phyloP scores from a whole-genome alignment of 306 rosid species.

The Cicer pinnatifidum region DNA sequence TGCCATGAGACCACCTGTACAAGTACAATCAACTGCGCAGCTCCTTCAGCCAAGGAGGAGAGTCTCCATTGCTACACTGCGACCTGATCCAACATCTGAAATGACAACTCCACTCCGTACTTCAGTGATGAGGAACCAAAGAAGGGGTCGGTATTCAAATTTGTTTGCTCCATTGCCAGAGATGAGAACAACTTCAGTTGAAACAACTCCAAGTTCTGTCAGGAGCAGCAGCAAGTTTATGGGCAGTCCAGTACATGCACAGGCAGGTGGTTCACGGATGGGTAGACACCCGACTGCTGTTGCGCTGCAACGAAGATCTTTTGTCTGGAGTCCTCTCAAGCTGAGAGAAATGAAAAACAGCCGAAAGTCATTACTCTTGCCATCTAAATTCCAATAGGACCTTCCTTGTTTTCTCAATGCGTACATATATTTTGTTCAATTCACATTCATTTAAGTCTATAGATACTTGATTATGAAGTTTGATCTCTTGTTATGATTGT shows the following conservation, averaged over 20 bases:
- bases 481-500: slow-evolving; percentile 5
- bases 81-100: slow-evolving; percentile 61
- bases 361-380: slow-evolving; percentile 73
- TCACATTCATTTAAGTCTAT: slow-evolving; percentile 7
- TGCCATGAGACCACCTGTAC: slow-evolving; percentile 62
- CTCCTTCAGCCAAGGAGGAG: slow-evolving; percentile 81
- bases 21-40: slow-evolving; percentile 52
- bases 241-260: slow-evolving; percentile 73
- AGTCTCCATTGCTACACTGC: slow-evolving; percentile 76
- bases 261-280: slow-evolving; percentile 51
- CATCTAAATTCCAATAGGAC: slow-evolving; percentile 57
- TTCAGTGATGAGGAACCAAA: slow-evolving; percentile 59
- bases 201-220: slow-evolving; percentile 67
- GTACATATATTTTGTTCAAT: background rate
- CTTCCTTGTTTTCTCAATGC: slow-evolving; percentile 26
- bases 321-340: slow-evolving; percentile 91
- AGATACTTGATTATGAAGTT: background rate
- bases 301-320: slow-evolving; percentile 65
- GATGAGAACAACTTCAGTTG: slow-evolving; percentile 51
- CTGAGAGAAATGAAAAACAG: slow-evolving; percentile 58
- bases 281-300: slow-evolving; percentile 56
- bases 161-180: slow-evolving; percentile 78
- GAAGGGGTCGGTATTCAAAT: slow-evolving; percentile 71
- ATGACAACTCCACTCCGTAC: slow-evolving; percentile 69
- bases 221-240: slow-evolving; percentile 84